Evolutionary conservation across 2,329 filamentous ascomycete genomes (phyloP).

Genomic region (Sporothrix brasiliensis): DNA sequence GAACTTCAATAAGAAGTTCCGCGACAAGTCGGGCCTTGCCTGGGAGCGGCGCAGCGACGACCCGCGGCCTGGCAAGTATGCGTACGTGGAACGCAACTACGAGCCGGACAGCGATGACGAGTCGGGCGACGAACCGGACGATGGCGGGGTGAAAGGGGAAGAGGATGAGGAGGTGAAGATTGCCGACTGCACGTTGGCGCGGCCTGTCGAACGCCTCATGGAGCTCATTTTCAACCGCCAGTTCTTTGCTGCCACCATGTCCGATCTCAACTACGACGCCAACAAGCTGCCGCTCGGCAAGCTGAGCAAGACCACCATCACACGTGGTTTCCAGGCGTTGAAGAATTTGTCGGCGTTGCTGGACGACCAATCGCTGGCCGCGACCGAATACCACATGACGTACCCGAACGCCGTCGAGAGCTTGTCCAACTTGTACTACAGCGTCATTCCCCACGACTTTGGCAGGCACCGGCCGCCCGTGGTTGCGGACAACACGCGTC

Average conservation of each 20-base stretch:
- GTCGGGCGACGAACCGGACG: slow-evolving; percentile 41
- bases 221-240: slow-evolving; percentile 80
- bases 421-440: slow-evolving; percentile 78
- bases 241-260: slow-evolving; percentile 70
- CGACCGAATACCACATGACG: slow-evolving; percentile 47
- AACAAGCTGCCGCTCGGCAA: slow-evolving; percentile 83
- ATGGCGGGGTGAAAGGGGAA: slow-evolving; percentile 40
- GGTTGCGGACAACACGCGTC: slow-evolving; percentile 57
- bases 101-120: slow-evolving; percentile 66
- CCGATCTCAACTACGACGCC: slow-evolving; percentile 68
- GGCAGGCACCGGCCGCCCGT: slow-evolving; percentile 73
- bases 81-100: slow-evolving; percentile 79
- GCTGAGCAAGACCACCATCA: slow-evolving; percentile 76
- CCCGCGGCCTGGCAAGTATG: slow-evolving; percentile 71
- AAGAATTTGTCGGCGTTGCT: slow-evolving; percentile 73
- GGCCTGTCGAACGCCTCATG: slow-evolving; percentile 69
- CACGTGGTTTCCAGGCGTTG: slow-evolving; percentile 72
- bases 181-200: slow-evolving; percentile 60
- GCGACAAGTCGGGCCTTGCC: slow-evolving; percentile 59
- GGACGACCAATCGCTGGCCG: slow-evolving; percentile 54
- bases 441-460: slow-evolving; percentile 79
- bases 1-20: slow-evolving; percentile 64
- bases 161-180: slow-evolving; percentile 43
- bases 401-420: slow-evolving; percentile 55
- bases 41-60: slow-evolving; percentile 58